phyloP scores from a whole-genome alignment of 192 early-diverging fungal genomes.

The Powellomyces hirtus region DNA sequence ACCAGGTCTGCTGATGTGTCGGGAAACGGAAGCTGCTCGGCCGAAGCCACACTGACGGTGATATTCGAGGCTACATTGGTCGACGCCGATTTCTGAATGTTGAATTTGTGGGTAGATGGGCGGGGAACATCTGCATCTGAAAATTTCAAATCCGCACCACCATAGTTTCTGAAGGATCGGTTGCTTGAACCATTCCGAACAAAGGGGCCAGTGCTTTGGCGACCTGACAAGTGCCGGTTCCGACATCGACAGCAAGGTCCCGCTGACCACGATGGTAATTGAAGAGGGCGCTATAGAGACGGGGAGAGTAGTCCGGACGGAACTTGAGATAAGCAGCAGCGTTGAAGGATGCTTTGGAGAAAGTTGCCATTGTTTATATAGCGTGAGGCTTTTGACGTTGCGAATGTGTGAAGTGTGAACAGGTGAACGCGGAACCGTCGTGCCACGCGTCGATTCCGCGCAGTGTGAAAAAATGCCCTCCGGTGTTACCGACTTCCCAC shows the following conservation, averaged over 20 bases:
- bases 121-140: too few species aligned
- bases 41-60: neutral
- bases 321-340: neutral
- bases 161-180: conserved; percentile 4
- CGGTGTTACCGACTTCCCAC: too few species aligned
- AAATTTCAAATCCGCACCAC: neutral
- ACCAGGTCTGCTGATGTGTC: neutral
- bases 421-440: too few species aligned
- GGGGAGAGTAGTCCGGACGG: neutral
- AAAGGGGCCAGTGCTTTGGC: neutral
- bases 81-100: neutral
- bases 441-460: too few species aligned
- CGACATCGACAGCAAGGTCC: neutral
- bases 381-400: too few species aligned
- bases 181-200: neutral
- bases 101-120: too few species aligned
- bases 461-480: too few species aligned
- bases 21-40: neutral
- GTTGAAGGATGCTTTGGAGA: conserved; percentile 3
- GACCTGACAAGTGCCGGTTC: conserved; percentile 1
- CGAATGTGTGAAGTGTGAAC: too few species aligned
- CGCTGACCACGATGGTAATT: neutral
- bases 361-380: conserved; percentile 11
- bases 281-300: neutral
- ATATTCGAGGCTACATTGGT: neutral